Percentiles rank a stretch among this genome's conserved stretches.
These are phyloP conservation scores for Orbilia quercus DNA, from an alignment of 2,329 filamentous ascomycete species.

Conservation along the genomic window DNA sequence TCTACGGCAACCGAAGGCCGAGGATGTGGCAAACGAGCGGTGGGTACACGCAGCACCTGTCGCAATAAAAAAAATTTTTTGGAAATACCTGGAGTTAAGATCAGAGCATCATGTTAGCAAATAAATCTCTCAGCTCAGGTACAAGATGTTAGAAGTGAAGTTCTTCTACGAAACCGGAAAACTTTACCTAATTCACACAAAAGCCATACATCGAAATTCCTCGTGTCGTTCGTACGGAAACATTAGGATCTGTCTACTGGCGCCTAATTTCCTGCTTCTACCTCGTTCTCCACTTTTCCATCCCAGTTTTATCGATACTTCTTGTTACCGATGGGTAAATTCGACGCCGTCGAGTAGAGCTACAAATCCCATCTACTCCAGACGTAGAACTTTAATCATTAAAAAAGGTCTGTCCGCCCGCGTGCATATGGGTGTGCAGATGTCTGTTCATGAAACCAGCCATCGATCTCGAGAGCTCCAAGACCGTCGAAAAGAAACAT, in stretches of 20 bases:
- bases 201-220: conserved; percentile 16
- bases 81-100: conserved; percentile 29
- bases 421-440: too few species aligned
- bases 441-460: conserved; percentile 47
- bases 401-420: too few species aligned
- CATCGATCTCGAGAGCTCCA: neutral
- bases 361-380: neutral
- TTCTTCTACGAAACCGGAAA: conserved; percentile 31
- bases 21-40: neutral
- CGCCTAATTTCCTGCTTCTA: conserved; percentile 35
- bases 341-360: conserved; percentile 23
- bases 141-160: conserved; percentile 18
- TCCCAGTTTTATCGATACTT: neutral
- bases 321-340: conserved; percentile 12
- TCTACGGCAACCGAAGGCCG: conserved; percentile 11
- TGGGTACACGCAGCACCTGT: neutral
- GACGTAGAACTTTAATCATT: too few species aligned
- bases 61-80: too few species aligned
- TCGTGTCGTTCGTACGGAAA: conserved; percentile 48
- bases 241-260: conserved; percentile 33
- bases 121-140: conserved; percentile 45
- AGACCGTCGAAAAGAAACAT: conserved; percentile 15
- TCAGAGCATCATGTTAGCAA: conserved; percentile 19
- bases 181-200: conserved; percentile 53
- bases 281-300: neutral